Base-by-base conservation (phyloP, 2,329 filamentous ascomycete species). In the Capronia coronata region DNA sequence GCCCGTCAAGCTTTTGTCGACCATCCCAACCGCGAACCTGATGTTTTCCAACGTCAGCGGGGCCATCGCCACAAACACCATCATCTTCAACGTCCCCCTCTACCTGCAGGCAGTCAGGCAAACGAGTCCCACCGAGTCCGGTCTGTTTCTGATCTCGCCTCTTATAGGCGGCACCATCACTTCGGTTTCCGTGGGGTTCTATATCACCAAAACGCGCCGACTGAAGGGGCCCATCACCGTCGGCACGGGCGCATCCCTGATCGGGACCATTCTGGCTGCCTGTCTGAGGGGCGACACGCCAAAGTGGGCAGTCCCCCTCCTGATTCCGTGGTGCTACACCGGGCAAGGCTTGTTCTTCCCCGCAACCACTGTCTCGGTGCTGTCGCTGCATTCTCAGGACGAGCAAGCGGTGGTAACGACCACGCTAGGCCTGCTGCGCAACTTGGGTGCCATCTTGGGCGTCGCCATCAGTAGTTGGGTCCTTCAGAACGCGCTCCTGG, bases 71-170 rank as follows among this genome's bases (percentile, higher is more conserved):
- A 47, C 44, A 18, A 80, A 79, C 58, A 74, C 78, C 7, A 72
- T 82, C 40, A 60, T 78, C 16, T 82, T 82, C 62, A 82, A 82
- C 63, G 73, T 77, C n/a, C 83, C 83, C 1, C 71, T 87, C 9
- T 87, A 80, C 69, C 86, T 84, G 67, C 82, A 85, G 62, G 80
- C 79, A 47, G 82, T 85, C 11, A 75, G 84, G 23, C 76, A 83
- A 43, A 79, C 80, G 50, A 74, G 73, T 10, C 79, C 84, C 18
- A 86, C 83, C 0, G 68, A 72, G 9, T 85, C 83, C 0, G 83
- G 83, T n/a, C 75, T 86, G 22, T 77, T 79, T 38, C 79, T 87
- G 40, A 75, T 84, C 22, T 68, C 81, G 7, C 81, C 81, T 2
- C 76, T 78, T 1, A 56, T 79, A 21, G 73, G 65, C 2, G 62